Conservation (phyloP, 306 rosid species). For the Mimosa bimucronata region DNA sequence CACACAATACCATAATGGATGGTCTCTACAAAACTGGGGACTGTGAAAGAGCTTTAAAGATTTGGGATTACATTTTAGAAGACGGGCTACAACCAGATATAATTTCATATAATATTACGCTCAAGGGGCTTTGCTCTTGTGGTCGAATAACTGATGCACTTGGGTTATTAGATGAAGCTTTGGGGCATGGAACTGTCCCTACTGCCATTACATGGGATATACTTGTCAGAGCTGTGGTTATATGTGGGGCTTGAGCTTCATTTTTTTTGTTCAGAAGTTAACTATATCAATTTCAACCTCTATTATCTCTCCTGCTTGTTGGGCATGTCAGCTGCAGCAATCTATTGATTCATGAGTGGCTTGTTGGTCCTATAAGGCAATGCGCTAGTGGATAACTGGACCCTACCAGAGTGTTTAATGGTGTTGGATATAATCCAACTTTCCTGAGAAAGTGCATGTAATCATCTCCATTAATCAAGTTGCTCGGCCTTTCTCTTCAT, state of each 20-base stretch:
- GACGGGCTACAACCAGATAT: slow-evolving; percentile 73
- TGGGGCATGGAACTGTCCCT: slow-evolving; percentile 69
- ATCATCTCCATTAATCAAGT: neutral
- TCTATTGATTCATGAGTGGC: neutral
- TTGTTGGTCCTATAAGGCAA: neutral
- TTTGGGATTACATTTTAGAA: slow-evolving; percentile 63
- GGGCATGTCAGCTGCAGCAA: neutral
- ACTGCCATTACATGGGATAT: slow-evolving; percentile 84
- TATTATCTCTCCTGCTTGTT: slow-evolving; percentile 4
- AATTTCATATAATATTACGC: slow-evolving; percentile 77
- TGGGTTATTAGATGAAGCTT: slow-evolving; percentile 62
- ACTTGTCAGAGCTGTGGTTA: slow-evolving; percentile 79
- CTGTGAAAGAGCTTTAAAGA: slow-evolving; percentile 61
- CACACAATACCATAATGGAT: slow-evolving; percentile 87
- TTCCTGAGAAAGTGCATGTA: neutral
- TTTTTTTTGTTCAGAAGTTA: slow-evolving; percentile 20
- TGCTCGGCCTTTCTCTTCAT: neutral
- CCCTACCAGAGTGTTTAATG: neutral
- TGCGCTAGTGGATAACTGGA: neutral
- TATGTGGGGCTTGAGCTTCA: slow-evolving; percentile 42
- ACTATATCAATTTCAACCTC: slow-evolving; percentile 21
- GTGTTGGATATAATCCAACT: neutral
- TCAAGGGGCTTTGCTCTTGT: slow-evolving; percentile 84
- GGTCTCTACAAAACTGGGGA: slow-evolving; percentile 78
- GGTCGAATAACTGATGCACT: slow-evolving; percentile 73